Conservation (phyloP, 108 stramenopile species). For the Nannochloropsis salina region DNA sequence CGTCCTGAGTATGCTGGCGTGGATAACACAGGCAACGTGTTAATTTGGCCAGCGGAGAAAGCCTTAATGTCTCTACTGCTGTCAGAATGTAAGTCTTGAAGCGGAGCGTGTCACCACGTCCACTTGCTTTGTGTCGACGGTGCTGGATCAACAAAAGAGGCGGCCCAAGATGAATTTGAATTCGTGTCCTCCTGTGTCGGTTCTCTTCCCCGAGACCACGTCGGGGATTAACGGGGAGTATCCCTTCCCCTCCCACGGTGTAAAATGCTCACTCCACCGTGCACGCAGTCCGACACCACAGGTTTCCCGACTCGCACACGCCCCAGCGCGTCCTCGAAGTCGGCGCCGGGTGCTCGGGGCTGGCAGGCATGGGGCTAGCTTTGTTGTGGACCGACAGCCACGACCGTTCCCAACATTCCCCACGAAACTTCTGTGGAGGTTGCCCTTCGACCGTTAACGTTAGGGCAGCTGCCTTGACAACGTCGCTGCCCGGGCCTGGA, state of each 20-base stretch:
- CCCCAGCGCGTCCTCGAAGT: constrained; percentile 37
- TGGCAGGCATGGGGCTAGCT: constrained; percentile 45
- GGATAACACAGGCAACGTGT: constrained; percentile 51
- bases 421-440: no score
- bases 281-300: no score
- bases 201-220: background rate
- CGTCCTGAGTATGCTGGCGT: constrained; percentile 27
- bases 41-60: constrained; percentile 50
- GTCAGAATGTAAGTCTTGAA: background rate
- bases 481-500: background rate
- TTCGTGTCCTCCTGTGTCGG: background rate
- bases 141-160: no score
- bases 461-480: background rate
- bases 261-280: no score
- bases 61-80: constrained; percentile 40
- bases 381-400: background rate
- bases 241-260: background rate
- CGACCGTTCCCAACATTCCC: background rate
- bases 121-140: no score
- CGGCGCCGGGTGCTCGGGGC: constrained; percentile 40
- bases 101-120: background rate
- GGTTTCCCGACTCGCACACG: no score
- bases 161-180: background rate
- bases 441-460: background rate
- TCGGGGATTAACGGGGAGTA: background rate